Base-by-base conservation (phyloP, 208 protist species). In the Zelonia costaricensis region DNA sequence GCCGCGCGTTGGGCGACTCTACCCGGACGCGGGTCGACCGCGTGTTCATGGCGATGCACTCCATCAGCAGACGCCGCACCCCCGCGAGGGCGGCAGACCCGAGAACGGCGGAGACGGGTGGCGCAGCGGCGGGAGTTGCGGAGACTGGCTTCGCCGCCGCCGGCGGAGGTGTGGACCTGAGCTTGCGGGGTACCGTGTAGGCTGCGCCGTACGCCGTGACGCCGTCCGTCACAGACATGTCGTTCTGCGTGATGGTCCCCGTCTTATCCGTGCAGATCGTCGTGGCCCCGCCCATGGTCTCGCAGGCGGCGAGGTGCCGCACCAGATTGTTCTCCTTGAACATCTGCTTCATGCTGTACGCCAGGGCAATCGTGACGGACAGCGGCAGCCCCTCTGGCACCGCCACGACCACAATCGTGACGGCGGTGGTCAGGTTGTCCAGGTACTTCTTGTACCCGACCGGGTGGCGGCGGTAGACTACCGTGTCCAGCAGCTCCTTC, bases 351-450 rank as follows among this genome's bases (percentile, higher is more conserved):
- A 98, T 97, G 43, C 94, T 98, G 81, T 98, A 98, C 33, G 98
- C 97, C 9, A 99, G 82, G 4, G 97, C 88, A 54, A 99, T 98
- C 28, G 97, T 98, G 13, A 99, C 98, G 9, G 98, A 97, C 7
- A 99, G 80, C 27, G 98, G 98, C 49, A 99, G 81, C 23, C 98
- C 98, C 67, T 99, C 97, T 8, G 98, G 98, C 47, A 99, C 93
- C 15, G 97, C 97, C 25, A 98, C 97, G 20, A 99, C 98, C 15
- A 99, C 78, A 69, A 99, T 98, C 15, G 97, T 96, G 42, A 98
- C 84, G 10, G 79, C 79, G 15, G 91, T 86, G 3, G 91, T 97
- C 16, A 98, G 62, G 66, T 94, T 91, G 31, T 96, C 80, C 23
- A 97, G 77, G 43, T 84, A 78, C 62, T 88, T 93, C 66, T 84